Evolutionary conservation across 2,329 filamentous ascomycete species (phyloP), one percentile per base, ranked within the genome.

Genomic region (Didymosphaeria variabile): DNA sequence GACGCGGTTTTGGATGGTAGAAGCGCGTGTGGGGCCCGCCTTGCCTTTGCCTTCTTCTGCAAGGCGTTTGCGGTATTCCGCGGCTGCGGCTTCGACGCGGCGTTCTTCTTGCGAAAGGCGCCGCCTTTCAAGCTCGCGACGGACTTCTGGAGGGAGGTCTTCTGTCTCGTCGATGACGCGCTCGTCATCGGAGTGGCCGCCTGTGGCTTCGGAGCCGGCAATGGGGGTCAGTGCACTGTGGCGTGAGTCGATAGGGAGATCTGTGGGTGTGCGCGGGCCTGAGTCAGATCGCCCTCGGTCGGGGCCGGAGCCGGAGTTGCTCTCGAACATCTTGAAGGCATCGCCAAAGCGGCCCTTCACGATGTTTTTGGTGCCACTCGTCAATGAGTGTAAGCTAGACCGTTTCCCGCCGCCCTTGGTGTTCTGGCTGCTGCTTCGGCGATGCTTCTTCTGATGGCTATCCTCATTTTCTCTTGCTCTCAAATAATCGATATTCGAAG

Each of bases 291-390:
- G 73, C 34, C 72, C 72, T 31, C 70, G 66, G 23, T 76, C 72
- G 34, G 63, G 60, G 19, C 61, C 69, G 15, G 58, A 57, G n/a
- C 64, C 44, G 49, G 62, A 63, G 61, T 83, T 86, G 26, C 82
- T 84, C 77, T 99, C 95, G 68, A 98, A 98, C 6, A 91, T 87
- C 72, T 94, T 93, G 80, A 98, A 97, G 3, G 94, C 94, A 71
- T 97, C 94, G 0, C 94, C 93, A 76, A 98, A 97, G 68, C 91
- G 93, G 26, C 93, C 92, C 5, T 89, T 90, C n/a, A 97, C 83
- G 40, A 97, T 88, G 59, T 88, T 92, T 78, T 95, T 97, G 29
- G 91, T 91, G 42, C 88, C 88, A 7, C 90, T 88, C 0, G 90
- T 88, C 57, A 91, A 85, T 1, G 85, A 87, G 13, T 87, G 85